A percentile compares a stretch with the other conserved stretches of the same genome.
Evolutionary conservation across 2,329 filamentous ascomycete species (phyloP).

Genomic region (Curvularia sp.): DNA sequence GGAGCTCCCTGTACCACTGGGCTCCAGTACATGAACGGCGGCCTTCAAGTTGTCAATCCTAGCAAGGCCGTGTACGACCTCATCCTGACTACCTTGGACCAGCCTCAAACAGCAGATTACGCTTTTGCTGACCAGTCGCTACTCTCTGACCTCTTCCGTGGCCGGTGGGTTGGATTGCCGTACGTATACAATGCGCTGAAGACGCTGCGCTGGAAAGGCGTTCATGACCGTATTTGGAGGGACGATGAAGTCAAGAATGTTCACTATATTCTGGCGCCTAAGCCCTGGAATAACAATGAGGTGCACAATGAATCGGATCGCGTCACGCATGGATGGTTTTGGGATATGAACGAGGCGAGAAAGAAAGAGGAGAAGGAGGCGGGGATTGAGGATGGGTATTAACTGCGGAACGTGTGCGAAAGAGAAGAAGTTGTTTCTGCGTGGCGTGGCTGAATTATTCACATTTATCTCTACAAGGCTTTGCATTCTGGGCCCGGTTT

Average conservation of each 20-base stretch:
- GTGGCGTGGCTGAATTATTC: no score
- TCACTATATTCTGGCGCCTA: slow-evolving; percentile 61
- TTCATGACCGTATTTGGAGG: slow-evolving; percentile 66
- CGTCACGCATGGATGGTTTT: slow-evolving; percentile 5
- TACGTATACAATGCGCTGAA: slow-evolving; percentile 69
- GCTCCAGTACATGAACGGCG: slow-evolving; percentile 64
- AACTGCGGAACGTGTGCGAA: background rate
- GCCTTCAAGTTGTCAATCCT: slow-evolving; percentile 66
- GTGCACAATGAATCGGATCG: background rate
- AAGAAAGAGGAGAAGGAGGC: background rate
- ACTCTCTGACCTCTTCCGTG: slow-evolving; percentile 62
- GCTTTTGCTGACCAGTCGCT: slow-evolving; percentile 65
- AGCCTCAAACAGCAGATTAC: slow-evolving; percentile 54
- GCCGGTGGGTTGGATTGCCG: slow-evolving; percentile 64
- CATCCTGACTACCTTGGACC: slow-evolving; percentile 52
- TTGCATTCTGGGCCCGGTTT: background rate
- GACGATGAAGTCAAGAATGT: slow-evolving; percentile 68
- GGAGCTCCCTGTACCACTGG: slow-evolving; percentile 60
- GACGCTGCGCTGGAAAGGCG: slow-evolving; percentile 61
- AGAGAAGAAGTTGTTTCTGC: background rate
- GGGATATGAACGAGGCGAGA: slow-evolving; percentile 1
- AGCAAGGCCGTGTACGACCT: slow-evolving; percentile 58
- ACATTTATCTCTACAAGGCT: background rate
- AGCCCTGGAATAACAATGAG: background rate
- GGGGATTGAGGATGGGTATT: slow-evolving; percentile 1